Conservation (phyloP, 352 stramenopile genomes). For the Phytopythium boreale region DNA sequence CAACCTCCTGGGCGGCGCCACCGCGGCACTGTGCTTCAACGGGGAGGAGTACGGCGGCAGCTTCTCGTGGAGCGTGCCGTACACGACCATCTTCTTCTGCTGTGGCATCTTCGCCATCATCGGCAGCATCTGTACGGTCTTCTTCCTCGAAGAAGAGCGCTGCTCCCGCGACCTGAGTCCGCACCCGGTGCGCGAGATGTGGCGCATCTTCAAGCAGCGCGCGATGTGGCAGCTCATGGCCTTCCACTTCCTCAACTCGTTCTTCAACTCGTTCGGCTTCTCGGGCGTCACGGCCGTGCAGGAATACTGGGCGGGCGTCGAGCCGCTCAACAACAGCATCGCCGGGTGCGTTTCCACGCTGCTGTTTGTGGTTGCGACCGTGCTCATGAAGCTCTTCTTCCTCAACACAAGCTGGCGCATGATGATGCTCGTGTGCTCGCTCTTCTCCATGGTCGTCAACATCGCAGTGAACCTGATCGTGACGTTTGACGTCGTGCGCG, state of each 20-base stretch:
- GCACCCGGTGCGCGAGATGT: conserved; percentile 56
- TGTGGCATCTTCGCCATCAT: conserved; percentile 39
- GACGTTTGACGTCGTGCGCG: conserved; percentile 59
- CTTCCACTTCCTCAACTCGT: conserved; percentile 65
- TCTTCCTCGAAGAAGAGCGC: conserved; percentile 48
- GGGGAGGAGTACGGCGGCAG: conserved; percentile 55
- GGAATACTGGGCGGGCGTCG: conserved; percentile 57
- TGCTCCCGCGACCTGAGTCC: conserved; percentile 19
- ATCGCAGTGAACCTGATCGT: conserved; percentile 41
- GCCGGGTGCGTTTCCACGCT: conserved; percentile 45
- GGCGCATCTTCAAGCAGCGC: conserved; percentile 64
- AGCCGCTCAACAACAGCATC: conserved; percentile 54
- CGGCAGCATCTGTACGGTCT: conserved; percentile 29
- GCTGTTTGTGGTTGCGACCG: conserved; percentile 46
- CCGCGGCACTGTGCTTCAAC: conserved; percentile 64
- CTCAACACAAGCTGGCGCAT: conserved; percentile 56
- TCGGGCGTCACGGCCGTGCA: conserved; percentile 49
- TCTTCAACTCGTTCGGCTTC: conserved; percentile 57
- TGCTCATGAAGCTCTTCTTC: conserved; percentile 57
- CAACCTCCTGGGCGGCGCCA: conserved; percentile 36
- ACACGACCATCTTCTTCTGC: conserved; percentile 54
- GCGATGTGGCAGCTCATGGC: conserved; percentile 69
- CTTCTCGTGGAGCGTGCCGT: conserved; percentile 49
- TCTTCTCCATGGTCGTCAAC: conserved; percentile 47
- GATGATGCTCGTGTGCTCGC: conserved; percentile 44